These are phyloP conservation scores for Cercospora janseana DNA, from an alignment of 2,329 filamentous ascomycete species.

Conservation along the genomic window DNA sequence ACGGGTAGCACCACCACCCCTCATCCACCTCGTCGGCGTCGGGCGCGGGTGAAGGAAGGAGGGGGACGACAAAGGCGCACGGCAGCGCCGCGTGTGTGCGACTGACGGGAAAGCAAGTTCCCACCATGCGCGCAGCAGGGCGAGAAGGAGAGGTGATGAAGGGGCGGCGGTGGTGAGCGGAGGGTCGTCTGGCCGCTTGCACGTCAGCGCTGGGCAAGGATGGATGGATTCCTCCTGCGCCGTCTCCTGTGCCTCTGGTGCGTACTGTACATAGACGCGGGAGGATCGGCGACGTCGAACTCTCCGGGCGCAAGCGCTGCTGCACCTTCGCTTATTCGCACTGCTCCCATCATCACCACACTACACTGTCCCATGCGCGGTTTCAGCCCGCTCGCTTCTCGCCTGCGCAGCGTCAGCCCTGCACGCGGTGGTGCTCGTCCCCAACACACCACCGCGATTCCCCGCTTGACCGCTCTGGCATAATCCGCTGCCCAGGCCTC, in stretches of 20 bases:
- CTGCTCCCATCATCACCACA: no score
- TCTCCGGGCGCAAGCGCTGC: background rate
- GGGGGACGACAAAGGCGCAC: background rate
- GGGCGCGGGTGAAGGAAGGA: slow-evolving; percentile 2
- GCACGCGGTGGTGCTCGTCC: no score
- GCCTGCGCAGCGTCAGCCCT: no score
- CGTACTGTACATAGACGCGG: background rate
- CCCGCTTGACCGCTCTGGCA: no score
- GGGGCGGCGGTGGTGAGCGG: no score
- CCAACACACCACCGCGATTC: background rate
- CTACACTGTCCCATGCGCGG: no score
- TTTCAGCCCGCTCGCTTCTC: no score
- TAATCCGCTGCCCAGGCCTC: no score
- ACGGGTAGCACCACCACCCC: slow-evolving; percentile 10
- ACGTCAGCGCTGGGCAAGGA: background rate
- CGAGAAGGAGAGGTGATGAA: background rate
- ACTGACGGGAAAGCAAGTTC: background rate
- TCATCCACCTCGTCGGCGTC: slow-evolving; percentile 12
- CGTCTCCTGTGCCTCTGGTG: background rate
- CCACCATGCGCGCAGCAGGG: background rate
- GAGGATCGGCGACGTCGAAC: slow-evolving; percentile 8
- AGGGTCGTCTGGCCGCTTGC: no score
- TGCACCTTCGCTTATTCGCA: slow-evolving; percentile 1
- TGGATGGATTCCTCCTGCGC: slow-evolving; percentile 1
- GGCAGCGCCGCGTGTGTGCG: background rate